Conservation (phyloP, 2,329 filamentous ascomycete genomes). For the Cordyceps cateniannulata region DNA sequence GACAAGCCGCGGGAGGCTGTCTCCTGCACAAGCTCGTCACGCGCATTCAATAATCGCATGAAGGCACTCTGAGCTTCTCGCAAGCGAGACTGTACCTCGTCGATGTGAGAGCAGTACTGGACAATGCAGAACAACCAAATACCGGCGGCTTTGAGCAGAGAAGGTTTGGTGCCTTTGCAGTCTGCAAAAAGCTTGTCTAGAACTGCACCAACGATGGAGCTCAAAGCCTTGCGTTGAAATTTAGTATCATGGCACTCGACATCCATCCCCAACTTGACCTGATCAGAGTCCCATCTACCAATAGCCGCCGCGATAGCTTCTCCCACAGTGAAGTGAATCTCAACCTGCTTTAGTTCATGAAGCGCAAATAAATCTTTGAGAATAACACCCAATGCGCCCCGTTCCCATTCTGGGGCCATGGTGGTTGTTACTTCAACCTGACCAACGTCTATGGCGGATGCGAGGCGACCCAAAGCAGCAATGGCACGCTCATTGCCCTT, state of each 20-base stretch:
- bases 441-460: constrained; percentile 23
- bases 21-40: constrained; percentile 93
- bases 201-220: constrained; percentile 42
- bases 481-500: constrained; percentile 79
- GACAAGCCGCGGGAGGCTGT: constrained; percentile 85
- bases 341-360: constrained; percentile 77
- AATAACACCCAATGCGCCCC: constrained; percentile 45
- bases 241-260: constrained; percentile 48
- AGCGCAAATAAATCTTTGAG: constrained; percentile 65
- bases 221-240: constrained; percentile 33
- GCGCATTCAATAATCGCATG: constrained; percentile 76
- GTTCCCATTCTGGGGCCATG: constrained; percentile 3
- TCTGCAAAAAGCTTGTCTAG: constrained; percentile 69
- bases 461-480: constrained; percentile 69
- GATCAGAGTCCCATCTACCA: constrained; percentile 76
- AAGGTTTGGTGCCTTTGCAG: constrained; percentile 80
- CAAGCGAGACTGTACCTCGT: constrained; percentile 65
- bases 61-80: constrained; percentile 80
- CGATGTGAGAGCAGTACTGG: constrained; percentile 79
- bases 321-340: constrained; percentile 85
- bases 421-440: constrained; percentile 20
- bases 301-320: constrained; percentile 77
- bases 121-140: constrained; percentile 93
- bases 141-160: constrained; percentile 81
- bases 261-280: constrained; percentile 68